A percentile compares a stretch with the other conserved stretches of the same genome.
Conservation (phyloP, 2,329 filamentous ascomycete species). For the Botryosphaeria dothidea region DNA sequence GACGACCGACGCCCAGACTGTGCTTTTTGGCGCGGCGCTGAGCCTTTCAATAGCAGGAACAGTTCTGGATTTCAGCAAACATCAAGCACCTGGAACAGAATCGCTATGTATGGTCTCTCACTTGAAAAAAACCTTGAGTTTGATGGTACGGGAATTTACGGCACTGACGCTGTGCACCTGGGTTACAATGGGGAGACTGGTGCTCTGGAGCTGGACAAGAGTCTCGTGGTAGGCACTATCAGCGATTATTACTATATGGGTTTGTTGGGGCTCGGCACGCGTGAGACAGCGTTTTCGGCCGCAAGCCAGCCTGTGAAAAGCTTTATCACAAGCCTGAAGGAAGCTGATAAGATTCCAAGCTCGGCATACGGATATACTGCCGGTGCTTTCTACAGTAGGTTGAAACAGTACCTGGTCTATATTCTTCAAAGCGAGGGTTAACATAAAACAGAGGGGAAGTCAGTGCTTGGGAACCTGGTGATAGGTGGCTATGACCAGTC, state of each 20-base stretch:
- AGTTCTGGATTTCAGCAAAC: slow-evolving; percentile 35
- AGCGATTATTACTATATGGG: slow-evolving; percentile 32
- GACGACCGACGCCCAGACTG: slow-evolving; percentile 21
- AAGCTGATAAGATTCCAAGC: slow-evolving; percentile 34
- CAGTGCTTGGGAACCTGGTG: slow-evolving; percentile 37
- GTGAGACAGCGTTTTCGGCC: slow-evolving; percentile 30
- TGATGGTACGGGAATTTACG: slow-evolving; percentile 30
- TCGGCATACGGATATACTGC: slow-evolving; percentile 38
- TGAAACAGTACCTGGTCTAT: too few relatives aligned
- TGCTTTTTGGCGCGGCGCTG: slow-evolving; percentile 31
- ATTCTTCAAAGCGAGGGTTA: not conserved
- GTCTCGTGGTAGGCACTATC: slow-evolving; percentile 33
- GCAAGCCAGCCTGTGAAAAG: slow-evolving; percentile 30
- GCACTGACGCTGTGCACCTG: slow-evolving; percentile 33
- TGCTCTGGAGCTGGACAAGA: slow-evolving; percentile 28
- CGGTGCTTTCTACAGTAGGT: slow-evolving; percentile 34
- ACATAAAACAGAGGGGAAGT: slow-evolving; percentile 23
- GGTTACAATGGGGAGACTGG: slow-evolving; percentile 26
- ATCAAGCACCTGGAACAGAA: slow-evolving; percentile 33
- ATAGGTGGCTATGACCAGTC: slow-evolving; percentile 45
- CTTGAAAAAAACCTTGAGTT: too few relatives aligned
- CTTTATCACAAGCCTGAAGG: slow-evolving; percentile 31
- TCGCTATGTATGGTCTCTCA: too few relatives aligned
- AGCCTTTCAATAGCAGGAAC: slow-evolving; percentile 31
- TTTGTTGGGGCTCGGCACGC: not conserved